Evolutionary conservation across 371 early-diverging fungal species (phyloP).

Genomic region (Smittium mucronatum): DNA sequence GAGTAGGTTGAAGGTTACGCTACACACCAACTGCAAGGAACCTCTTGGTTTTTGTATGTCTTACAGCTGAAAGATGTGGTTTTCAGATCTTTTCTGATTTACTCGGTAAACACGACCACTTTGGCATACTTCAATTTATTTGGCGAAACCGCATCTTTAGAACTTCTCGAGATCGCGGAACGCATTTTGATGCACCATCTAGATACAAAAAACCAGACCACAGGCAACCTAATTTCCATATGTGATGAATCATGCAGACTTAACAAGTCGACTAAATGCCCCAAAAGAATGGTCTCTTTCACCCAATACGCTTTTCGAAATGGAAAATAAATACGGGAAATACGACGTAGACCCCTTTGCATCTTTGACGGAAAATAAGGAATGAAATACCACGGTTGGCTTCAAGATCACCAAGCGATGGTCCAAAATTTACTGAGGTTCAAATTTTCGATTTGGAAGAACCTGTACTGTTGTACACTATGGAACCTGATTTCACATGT

Average conservation of each 20-base stretch:
- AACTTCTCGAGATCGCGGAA: not conserved
- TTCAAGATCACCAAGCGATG: not conserved
- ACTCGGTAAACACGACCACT: slow-evolving; percentile 3
- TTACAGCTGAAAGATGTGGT: not conserved
- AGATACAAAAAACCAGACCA: not conserved
- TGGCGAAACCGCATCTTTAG: not conserved
- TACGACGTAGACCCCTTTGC: not conserved
- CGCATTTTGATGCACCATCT: not conserved
- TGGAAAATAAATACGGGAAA: not conserved
- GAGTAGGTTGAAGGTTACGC: not conserved
- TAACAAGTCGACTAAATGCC: not conserved
- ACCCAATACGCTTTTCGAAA: not conserved
- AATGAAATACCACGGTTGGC: not conserved
- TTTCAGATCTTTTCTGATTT: not conserved
- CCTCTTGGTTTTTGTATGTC: not conserved
- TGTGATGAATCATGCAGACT: not conserved
- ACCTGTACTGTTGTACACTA: not conserved
- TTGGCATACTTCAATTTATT: not conserved
- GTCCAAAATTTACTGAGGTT: not conserved
- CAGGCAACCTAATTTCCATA: not conserved
- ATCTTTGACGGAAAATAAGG: not conserved
- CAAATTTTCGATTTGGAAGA: not conserved
- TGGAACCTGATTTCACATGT: not conserved
- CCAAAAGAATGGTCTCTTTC: not conserved
- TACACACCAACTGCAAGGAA: slow-evolving; percentile 1